Percentiles rank a stretch among this genome's conserved stretches.
These are phyloP conservation scores for Picea abies DNA, from an alignment of 83 land plant species.

Conservation along the genomic window DNA sequence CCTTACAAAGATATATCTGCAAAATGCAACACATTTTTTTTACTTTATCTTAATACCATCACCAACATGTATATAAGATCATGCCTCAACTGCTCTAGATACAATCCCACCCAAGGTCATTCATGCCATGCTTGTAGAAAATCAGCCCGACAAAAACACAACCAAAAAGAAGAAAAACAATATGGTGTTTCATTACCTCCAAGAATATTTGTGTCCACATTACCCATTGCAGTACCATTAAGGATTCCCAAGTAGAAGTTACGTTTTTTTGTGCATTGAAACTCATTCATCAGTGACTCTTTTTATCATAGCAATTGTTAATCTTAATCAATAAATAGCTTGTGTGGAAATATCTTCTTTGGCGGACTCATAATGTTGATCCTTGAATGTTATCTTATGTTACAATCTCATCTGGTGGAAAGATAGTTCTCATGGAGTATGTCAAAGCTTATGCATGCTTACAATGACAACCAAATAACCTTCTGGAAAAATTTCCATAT, in stretches of 20 bases:
- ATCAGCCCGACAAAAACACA: neutral
- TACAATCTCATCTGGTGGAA: neutral
- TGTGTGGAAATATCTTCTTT: neutral
- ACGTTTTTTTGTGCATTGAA: constrained; percentile 30
- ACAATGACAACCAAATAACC: constrained; percentile 59
- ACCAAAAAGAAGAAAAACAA: neutral
- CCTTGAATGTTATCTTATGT: neutral
- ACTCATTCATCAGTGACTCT: neutral
- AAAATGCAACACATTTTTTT: neutral
- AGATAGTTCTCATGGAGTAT: neutral
- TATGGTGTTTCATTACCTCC: constrained; percentile 44
- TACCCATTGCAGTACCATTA: constrained; percentile 36
- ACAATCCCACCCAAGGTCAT: neutral
- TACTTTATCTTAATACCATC: neutral
- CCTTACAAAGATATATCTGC: constrained; percentile 38
- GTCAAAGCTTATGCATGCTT: constrained; percentile 13
- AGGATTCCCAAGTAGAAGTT: constrained; percentile 70
- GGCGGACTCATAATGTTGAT: too few relatives aligned
- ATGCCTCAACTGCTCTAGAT: neutral
- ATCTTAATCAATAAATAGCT: too few relatives aligned
- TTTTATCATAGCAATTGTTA: too few relatives aligned
- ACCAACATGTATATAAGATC: neutral
- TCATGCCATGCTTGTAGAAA: neutral
- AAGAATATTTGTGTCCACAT: constrained; percentile 42
- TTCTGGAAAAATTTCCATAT: constrained; percentile 39